Base-by-base conservation (phyloP, 2,329 filamentous ascomycete genomes). In the Raffaelea ambrosiae region DNA sequence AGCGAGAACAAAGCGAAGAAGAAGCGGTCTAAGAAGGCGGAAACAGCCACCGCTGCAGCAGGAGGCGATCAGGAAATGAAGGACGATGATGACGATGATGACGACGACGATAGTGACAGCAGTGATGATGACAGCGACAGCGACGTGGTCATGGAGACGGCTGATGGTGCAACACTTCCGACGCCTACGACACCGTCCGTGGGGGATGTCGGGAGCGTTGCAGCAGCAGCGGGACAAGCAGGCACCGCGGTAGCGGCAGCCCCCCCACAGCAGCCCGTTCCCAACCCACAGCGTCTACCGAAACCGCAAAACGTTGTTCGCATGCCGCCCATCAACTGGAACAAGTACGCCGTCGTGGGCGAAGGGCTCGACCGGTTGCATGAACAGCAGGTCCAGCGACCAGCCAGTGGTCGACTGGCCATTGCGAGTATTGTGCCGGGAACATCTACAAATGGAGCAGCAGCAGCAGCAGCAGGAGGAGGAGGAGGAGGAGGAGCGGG, bases 291-390 rank as follows among this genome's bases (percentile, higher is more conserved):
- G n/a, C 29, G 54, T 68, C 76, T 96, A 14, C 90, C 90, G 0
- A 76, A 76, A 14, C 81, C 86, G 7, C 91, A 96, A 63, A 86
- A 86, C 56, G 71, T 97, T 1, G 83, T 94, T 22, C 82, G 90
- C 38, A 88, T 84, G 67, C 91, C 91, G 9, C 85, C 88, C 9
- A 83, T 97, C 59, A 95, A 96, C 69, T 97, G 91, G 91, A 80
- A 83, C 13, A 90, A 95, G 61, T 97, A 97, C 64, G 87, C 88
- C 57, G 75, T 96, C n/a, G 81, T 93, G 3, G 90, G 88, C 43
- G 84, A 87, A 51, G 80, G 87, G 2, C 72, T 96, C 33, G 88
- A 96, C 64, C 86, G 82, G 61, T 71, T 96, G 53, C 90, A 96
- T 62, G 77, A 81, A 44, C 86, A 95, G 59, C 89, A 96, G 66